Percentiles rank a stretch among this genome's conserved stretches.
Conservation (phyloP, 2,329 filamentous ascomycete genomes). For the Phaeosphaeriaceae sp. region DNA sequence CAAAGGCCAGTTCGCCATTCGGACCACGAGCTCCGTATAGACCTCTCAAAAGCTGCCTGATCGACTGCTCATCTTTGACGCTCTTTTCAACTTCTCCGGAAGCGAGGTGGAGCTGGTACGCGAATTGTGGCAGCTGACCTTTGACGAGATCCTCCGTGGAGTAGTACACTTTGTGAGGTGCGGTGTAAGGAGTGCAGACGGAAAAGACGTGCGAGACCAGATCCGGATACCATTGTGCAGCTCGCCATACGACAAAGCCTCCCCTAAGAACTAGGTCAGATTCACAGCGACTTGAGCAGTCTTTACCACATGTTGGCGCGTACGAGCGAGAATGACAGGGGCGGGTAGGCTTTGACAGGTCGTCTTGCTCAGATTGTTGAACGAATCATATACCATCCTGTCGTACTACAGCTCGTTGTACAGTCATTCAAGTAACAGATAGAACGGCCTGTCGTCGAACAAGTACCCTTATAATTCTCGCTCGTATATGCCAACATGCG, state of each 20-base stretch:
- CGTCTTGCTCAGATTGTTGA: too few species aligned
- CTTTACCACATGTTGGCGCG: too few species aligned
- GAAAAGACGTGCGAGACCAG: constrained; percentile 79
- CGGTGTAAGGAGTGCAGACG: constrained; percentile 75
- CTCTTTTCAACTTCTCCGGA: constrained; percentile 63
- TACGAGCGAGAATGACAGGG: too few species aligned
- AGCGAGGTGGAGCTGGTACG: constrained; percentile 83
- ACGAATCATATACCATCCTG: too few species aligned
- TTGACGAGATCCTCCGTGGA: constrained; percentile 68
- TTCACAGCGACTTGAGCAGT: neutral
- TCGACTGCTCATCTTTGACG: constrained; percentile 64
- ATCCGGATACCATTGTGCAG: constrained; percentile 72
- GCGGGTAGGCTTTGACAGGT: too few species aligned
- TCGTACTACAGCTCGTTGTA: too few species aligned
- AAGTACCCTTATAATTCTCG: too few species aligned
- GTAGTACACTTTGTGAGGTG: constrained; percentile 62
- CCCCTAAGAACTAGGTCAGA: constrained; percentile 62
- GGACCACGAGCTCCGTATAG: constrained; percentile 73
- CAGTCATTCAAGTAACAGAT: too few species aligned
- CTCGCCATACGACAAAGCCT: constrained; percentile 77
- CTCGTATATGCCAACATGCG: too few species aligned
- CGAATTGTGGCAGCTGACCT: constrained; percentile 71
- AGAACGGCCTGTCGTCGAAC: too few species aligned
- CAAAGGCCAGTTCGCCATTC: constrained; percentile 66
- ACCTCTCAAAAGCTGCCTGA: constrained; percentile 74